These are phyloP conservation scores for Cynanchum wilfordii DNA, from an alignment of 257 asterid species.

Conservation along the genomic window DNA sequence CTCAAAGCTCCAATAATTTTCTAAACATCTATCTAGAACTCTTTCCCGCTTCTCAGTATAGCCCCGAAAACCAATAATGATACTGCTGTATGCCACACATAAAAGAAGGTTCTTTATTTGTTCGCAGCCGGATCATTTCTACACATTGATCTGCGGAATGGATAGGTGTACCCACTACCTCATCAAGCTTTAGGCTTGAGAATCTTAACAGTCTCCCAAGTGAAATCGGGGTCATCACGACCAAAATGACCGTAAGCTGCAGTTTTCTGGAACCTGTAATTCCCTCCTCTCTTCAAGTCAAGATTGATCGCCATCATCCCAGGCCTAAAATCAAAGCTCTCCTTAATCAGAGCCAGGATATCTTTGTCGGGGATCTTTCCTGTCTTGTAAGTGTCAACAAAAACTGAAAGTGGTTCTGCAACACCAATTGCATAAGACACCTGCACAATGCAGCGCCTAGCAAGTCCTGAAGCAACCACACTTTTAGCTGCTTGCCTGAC, in stretches of 20 bases:
- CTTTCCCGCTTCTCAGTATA: constrained; percentile 13
- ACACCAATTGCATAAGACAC: constrained; percentile 89
- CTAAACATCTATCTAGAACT: constrained; percentile 1
- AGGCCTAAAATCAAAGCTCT: constrained; percentile 85
- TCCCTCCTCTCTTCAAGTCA: constrained; percentile 78
- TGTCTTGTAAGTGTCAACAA: constrained; percentile 76
- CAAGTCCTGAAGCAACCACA: constrained; percentile 81
- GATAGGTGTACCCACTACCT: constrained; percentile 19
- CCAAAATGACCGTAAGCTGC: constrained; percentile 96
- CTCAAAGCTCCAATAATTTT: constrained; percentile 24
- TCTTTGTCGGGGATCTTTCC: constrained; percentile 83
- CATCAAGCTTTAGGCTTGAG: constrained; percentile 89
- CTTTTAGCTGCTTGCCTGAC: constrained; percentile 97
- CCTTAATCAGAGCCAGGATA: constrained; percentile 63
- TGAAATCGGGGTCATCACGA: constrained; percentile 76
- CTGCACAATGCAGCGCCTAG: constrained; percentile 81
- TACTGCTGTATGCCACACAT: constrained; percentile 3
- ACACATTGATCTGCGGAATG: constrained; percentile 10
- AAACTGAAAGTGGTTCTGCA: constrained; percentile 85
- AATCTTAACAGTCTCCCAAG: constrained; percentile 80
- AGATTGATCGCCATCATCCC: constrained; percentile 90
- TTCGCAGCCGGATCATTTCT: constrained; percentile 17
- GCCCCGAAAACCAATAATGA: constrained; percentile 15
- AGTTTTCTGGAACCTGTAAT: constrained; percentile 78
- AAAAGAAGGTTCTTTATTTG: constrained; percentile 25